Evolutionary conservation across 2,329 filamentous ascomycete species (phyloP), one percentile per base, ranked within the genome.

Genomic region (Neopestalotiopsis sp.): DNA sequence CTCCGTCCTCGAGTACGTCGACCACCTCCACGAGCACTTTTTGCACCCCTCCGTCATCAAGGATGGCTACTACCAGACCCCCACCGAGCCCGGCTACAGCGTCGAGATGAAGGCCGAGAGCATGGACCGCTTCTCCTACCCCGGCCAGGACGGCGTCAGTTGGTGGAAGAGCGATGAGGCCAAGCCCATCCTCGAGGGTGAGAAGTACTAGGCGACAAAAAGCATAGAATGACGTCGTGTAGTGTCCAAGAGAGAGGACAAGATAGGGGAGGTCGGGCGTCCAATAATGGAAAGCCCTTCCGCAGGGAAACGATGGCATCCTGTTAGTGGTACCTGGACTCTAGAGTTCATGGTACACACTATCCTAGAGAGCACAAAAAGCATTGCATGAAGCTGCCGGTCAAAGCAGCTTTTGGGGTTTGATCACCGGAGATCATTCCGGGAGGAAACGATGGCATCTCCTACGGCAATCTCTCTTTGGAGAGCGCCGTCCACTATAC

Each of bases 1-100:
- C 77, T 93, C 90, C 30, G 89, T 97, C 61, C 84, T 97, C 68
- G 95, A 98, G 84, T 97, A 95, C 81, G 94, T 97, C 30, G 94
- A 97, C 79, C 94, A 97, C 81, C 82, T 97, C 76, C 95, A 97
- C 81, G 94, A 97, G 86, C 94, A 97, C 83, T 97, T 97, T 80
- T 84, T 94, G 77, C 88, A 97, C 80, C 94, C 94, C 1, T 88
- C 90, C 2, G 87, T 91, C 68, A 94, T 97, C 75, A 90, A 91
- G 82, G 91, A 94, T 73, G 95, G 94, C 4, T 96, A 94, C 81
- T 97, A 97, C 82, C 92, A 92, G 73, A 97, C 95, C 1, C 94
- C 95, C 0, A 91, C 84, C 71, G 90, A 94, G 78, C 87, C 94
- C 0, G 94, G 94, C 0, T 97, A 97, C 81, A 95, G 92, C 77